phyloP scores from a whole-genome alignment of 305 asterid species.

The Fraxinus platypoda region DNA sequence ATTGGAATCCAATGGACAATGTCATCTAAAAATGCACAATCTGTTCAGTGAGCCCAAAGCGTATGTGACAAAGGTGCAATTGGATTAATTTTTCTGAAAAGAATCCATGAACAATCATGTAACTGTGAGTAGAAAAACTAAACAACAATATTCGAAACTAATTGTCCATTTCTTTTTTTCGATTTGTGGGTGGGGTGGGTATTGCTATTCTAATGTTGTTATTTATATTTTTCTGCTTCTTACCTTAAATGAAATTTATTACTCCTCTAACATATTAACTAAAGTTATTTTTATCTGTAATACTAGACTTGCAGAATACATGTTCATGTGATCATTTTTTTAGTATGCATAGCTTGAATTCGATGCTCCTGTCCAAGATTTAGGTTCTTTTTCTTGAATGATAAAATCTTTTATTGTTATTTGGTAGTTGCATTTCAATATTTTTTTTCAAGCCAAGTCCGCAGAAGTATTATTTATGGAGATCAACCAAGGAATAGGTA shows the following conservation, averaged over 20 bases:
- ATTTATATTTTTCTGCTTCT: slow-evolving; percentile 3
- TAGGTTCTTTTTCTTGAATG: slow-evolving; percentile 5
- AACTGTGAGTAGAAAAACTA: slow-evolving; percentile 1
- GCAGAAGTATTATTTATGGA: slow-evolving; percentile 80
- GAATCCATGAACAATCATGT: slow-evolving; percentile 6
- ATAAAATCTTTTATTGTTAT: slow-evolving; percentile 19
- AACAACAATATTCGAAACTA: background rate
- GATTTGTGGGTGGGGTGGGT: background rate
- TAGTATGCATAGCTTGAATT: background rate
- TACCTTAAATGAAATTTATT: background rate
- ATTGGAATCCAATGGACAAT: slow-evolving; percentile 10
- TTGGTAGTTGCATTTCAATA: slow-evolving; percentile 79
- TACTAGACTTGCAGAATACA: slow-evolving; percentile 2
- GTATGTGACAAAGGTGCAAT: slow-evolving; percentile 3
- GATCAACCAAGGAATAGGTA: slow-evolving; percentile 92
- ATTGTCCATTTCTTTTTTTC: background rate
- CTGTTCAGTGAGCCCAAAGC: slow-evolving; percentile 5
- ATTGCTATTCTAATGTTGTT: background rate
- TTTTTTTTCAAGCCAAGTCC: slow-evolving; percentile 80
- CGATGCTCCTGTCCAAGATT: background rate
- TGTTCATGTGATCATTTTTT: background rate
- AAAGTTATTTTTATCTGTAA: background rate
- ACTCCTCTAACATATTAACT: background rate
- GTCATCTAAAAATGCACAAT: slow-evolving; percentile 3
- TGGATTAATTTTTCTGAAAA: background rate